These are phyloP conservation scores for Fusarium veterinarium DNA, from an alignment of 2,329 filamentous ascomycete species.

Conservation along the genomic window DNA sequence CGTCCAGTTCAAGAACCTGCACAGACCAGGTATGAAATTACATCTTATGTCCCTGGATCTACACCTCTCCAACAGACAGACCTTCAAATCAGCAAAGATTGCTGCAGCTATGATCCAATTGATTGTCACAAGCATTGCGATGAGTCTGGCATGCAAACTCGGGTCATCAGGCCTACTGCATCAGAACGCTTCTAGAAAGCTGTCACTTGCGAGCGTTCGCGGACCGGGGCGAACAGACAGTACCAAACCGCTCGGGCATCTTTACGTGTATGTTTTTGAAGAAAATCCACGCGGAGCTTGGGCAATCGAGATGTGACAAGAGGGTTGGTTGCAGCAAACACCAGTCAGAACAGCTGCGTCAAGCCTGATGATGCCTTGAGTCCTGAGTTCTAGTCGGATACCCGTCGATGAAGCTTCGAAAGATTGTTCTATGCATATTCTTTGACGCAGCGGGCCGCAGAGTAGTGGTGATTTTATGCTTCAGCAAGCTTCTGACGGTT, in stretches of 20 bases:
- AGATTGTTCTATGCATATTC: constrained; percentile 37
- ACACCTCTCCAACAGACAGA: constrained; percentile 8
- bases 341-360: constrained; percentile 26
- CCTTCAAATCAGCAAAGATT: constrained; percentile 12
- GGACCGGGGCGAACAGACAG: constrained; percentile 27
- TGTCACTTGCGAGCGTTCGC: constrained; percentile 25
- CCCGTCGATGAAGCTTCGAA: constrained; percentile 37
- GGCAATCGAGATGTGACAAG: constrained; percentile 40
- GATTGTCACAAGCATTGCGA: constrained; percentile 11
- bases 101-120: constrained; percentile 16
- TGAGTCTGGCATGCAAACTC: constrained; percentile 31
- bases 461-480: constrained; percentile 39
- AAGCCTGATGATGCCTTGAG: constrained; percentile 22
- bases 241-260: constrained; percentile 18
- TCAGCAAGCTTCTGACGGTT: constrained; percentile 24
- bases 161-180: constrained; percentile 28
- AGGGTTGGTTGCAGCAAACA: constrained; percentile 30
- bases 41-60: constrained; percentile 14
- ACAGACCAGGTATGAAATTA: constrained; percentile 19
- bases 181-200: constrained; percentile 43
- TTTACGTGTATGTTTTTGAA: constrained; percentile 27
- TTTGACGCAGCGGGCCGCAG: constrained; percentile 31
- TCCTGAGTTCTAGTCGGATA: constrained; percentile 28
- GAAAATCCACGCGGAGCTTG: constrained; percentile 19
- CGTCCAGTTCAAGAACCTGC: background rate